A percentile compares a stretch with the other conserved stretches of the same genome.
These are phyloP conservation scores for Botrytis cinerea DNA, from an alignment of 2,329 filamentous ascomycete species.

Conservation along the genomic window DNA sequence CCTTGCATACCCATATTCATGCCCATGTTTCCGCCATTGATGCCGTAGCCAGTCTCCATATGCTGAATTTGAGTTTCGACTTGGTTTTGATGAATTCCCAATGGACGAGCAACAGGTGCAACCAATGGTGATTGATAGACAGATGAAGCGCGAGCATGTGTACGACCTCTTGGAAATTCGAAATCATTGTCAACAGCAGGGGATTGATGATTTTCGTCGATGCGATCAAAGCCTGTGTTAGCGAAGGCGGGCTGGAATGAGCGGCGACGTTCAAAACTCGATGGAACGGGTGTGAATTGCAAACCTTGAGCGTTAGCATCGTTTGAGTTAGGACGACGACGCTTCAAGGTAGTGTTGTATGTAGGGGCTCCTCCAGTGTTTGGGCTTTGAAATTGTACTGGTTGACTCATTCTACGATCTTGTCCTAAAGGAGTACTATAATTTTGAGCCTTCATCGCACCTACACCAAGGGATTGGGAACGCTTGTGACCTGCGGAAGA, in stretches of 20 bases:
- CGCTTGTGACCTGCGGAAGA: slow-evolving; percentile 36
- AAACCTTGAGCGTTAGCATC: slow-evolving; percentile 17
- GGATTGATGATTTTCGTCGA: slow-evolving; percentile 21
- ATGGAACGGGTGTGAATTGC: slow-evolving; percentile 11
- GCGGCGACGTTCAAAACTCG: background rate
- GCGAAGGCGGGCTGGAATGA: slow-evolving; percentile 16
- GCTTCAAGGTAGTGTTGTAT: slow-evolving; percentile 30
- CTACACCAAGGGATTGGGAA: slow-evolving; percentile 40
- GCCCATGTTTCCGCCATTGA: slow-evolving; percentile 8
- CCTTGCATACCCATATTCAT: slow-evolving; percentile 8
- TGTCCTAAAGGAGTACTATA: slow-evolving; percentile 24
- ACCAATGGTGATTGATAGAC: slow-evolving; percentile 32
- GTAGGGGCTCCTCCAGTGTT: slow-evolving; percentile 25
- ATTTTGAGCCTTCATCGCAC: background rate
- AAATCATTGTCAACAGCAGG: background rate
- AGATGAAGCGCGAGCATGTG: slow-evolving; percentile 24
- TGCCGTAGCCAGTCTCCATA: slow-evolving; percentile 8
- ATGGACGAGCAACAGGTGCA: slow-evolving; percentile 29
- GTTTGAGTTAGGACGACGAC: slow-evolving; percentile 29
- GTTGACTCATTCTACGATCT: slow-evolving; percentile 32
- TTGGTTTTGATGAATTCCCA: slow-evolving; percentile 16
- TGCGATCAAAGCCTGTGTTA: slow-evolving; percentile 1
- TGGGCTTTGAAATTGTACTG: background rate
- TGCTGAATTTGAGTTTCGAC: slow-evolving; percentile 10
- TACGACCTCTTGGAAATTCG: slow-evolving; percentile 17